Evolutionary conservation across 75 land plant species (phyloP).

Genomic region (Pinus taeda): DNA sequence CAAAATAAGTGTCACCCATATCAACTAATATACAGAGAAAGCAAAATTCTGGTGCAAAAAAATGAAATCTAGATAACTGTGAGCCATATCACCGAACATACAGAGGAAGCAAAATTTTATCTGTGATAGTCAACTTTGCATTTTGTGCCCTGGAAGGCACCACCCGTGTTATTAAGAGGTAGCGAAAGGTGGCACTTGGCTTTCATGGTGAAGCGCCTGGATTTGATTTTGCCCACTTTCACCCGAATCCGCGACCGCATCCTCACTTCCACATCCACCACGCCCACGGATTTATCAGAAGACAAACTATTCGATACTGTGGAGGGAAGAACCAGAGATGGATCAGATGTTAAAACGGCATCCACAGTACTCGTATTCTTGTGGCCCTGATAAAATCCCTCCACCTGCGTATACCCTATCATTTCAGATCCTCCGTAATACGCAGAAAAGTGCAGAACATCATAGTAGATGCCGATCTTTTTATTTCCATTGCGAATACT

Average conservation of each 20-base stretch:
- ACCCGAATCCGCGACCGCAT: background rate
- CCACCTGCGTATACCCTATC: background rate
- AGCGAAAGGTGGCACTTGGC: background rate
- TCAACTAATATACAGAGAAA: too few species aligned
- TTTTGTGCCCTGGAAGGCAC: background rate
- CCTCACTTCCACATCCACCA: background rate
- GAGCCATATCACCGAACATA: too few species aligned
- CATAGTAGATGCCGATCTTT: slow-evolving; percentile 2
- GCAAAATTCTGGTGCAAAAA: too few species aligned
- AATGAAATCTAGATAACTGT: too few species aligned
- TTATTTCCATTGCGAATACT: slow-evolving; percentile 1
- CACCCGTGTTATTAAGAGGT: background rate
- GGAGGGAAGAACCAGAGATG: background rate
- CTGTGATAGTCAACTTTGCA: background rate
- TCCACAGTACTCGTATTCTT: slow-evolving; percentile 19
- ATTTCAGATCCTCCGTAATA: background rate
- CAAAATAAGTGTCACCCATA: too few species aligned
- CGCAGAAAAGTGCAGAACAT: background rate
- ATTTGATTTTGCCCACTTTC: background rate
- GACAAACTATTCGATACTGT: background rate
- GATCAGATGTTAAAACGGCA: background rate
- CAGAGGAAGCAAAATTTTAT: background rate
- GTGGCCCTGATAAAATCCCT: slow-evolving; percentile 28
- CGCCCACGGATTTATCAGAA: background rate
- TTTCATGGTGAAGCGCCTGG: background rate